Evolutionary conservation across 2,329 filamentous ascomycete genomes (phyloP).

Genomic region (Epichloe festucae): DNA sequence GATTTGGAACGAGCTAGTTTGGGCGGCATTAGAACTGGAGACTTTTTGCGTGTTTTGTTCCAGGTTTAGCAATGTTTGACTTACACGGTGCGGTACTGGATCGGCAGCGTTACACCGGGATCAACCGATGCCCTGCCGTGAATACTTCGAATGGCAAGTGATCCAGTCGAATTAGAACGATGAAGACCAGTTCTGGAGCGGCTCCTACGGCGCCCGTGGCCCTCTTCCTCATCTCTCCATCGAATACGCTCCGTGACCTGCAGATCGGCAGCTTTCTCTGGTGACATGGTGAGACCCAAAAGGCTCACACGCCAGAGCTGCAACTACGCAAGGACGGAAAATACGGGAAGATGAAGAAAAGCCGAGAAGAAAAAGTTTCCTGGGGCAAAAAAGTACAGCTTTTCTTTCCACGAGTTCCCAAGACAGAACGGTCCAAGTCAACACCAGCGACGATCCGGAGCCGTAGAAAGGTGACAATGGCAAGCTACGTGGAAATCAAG

Average conservation of each 20-base stretch:
- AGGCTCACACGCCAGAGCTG: background rate
- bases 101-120: constrained; percentile 26
- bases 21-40: background rate
- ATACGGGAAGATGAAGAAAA: background rate
- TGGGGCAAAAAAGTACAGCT: background rate
- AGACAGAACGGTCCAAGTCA: background rate
- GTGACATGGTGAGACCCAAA: constrained; percentile 4
- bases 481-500: background rate
- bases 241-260: constrained; percentile 18
- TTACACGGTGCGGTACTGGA: constrained; percentile 42
- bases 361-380: background rate
- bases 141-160: constrained; percentile 28
- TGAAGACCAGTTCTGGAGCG: constrained; percentile 7
- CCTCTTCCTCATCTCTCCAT: constrained; percentile 25
- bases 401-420: background rate
- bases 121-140: constrained; percentile 17
- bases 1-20: constrained; percentile 37
- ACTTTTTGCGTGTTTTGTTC: background rate
- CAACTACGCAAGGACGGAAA: background rate
- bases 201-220: constrained; percentile 10
- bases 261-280: constrained; percentile 6
- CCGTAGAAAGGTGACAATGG: background rate
- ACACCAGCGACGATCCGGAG: background rate
- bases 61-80: constrained; percentile 7
- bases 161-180: constrained; percentile 20